Evolutionary conservation across 2,329 filamentous ascomycete genomes (phyloP), one percentile per base, ranked within the genome.

Genomic region (Cordyceps javanica): DNA sequence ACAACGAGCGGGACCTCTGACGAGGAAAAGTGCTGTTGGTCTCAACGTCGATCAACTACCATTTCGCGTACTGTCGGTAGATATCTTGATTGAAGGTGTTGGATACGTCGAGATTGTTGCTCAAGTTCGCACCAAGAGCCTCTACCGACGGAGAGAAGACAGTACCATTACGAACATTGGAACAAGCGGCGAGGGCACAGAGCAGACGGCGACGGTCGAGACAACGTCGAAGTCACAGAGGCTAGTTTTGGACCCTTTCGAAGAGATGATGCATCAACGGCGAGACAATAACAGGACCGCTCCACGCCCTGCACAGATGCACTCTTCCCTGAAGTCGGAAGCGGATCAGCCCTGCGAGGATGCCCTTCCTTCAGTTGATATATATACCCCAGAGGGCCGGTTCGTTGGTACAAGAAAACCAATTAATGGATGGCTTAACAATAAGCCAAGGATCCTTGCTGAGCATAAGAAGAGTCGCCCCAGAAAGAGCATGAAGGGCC

Each of bases 51-150:
- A 90, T 2, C 75, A 78, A 16, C 75, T 97, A 5, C 90, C 91
- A 0, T 99, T 92, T 71, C 82, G 83, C 14, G 85, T 97, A 2
- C 79, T 94, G 60, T 85, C 88, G 9, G 82, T 87, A 0, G 95
- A 99, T 68, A 85, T 99, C 25, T 75, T 99, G 14, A 85, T 99
- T 51, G 93, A 97, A 70, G 91, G 94, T 2, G 87, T 91, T 26
- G 94, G 94, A 8, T 99, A 95, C 89, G 81, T 99, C 2, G 94
- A 99, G 72, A 72, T 99, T 41, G 86, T 86, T 0, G 87, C 87
- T 3, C 93, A 99, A 72, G 83, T 95, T 10, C 83, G 93, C 52
- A 82, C 78, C 16, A 81, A 72, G 66, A 75, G 79, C 59, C 71
- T 79, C 56, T 73, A 72, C 50, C 59, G 54, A 42, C 21, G 14